Base-by-base conservation (phyloP, 768 basidiomycete genomes). In the Hortiboletus campestris region DNA sequence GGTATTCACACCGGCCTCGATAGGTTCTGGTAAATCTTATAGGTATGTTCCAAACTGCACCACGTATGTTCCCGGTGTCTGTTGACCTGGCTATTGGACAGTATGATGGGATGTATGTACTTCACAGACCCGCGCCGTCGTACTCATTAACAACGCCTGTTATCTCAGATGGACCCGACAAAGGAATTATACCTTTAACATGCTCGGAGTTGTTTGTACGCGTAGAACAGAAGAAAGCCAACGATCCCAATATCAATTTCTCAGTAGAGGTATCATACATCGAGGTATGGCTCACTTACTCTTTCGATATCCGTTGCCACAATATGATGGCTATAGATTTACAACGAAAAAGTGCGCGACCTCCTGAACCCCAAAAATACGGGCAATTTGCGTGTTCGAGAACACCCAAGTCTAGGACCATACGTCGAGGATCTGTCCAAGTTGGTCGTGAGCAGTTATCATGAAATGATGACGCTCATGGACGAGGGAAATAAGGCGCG, bases 381-480 rank as follows among this genome's bases (percentile, higher is more conserved):
- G 28, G 94, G 95, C 55, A 96, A 97, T 69, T 82, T 99, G 50
- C 86, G 94, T 68, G 97, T 99, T 55, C 88, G 97, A 64, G 97
- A 99, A 74, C 97, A 98, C 69, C 97, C 97, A 14, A 92, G 84
- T 71, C 74, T 93, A 49, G 94, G 94, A 6, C 96, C 97, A n/a
- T 99, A 99, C 70, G 97, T 99, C 49, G 97, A 99, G 75, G 94
- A 96, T 76, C 79, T 99, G 54, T 94, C 92, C 66, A 93, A 93
- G 73, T 84, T 98, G 51, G 88, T 88, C 29, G 97, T 98, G 43
- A 86, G 83, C 67, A 89, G 80, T 71, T 98, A 95, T 69, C 84
- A 90, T 31, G 96, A 97, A 70, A 97, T 99, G 89, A 96, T 97
- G 89, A 93, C 88, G 6, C 87, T 99, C 68, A 98, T 98, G 96